phyloP scores from a whole-genome alignment of 306 rosid genomes.

The Chamaecrista fasciculata region DNA sequence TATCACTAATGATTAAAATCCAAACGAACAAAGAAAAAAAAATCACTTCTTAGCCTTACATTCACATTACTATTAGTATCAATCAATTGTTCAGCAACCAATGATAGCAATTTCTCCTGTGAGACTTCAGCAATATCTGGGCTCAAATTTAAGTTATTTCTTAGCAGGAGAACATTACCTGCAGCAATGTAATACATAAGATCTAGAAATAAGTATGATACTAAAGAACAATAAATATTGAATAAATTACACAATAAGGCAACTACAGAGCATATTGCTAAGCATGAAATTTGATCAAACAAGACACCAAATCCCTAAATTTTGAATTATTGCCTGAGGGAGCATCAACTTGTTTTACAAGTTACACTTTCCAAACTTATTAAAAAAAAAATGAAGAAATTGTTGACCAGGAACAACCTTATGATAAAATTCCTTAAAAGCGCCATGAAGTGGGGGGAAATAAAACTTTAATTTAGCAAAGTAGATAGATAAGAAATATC shows the following conservation, averaged over 20 bases:
- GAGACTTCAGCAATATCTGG: constrained; percentile 81
- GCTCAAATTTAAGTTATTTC: constrained; percentile 72
- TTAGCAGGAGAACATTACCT: constrained; percentile 86
- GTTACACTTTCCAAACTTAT: background rate
- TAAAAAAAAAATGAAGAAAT: constrained; percentile 3
- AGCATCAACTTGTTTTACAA: background rate
- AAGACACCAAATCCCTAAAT: background rate
- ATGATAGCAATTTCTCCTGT: constrained; percentile 84
- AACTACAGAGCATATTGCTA: background rate
- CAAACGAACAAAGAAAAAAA: background rate
- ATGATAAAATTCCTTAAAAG: background rate
- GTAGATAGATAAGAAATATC: background rate
- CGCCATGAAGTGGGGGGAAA: background rate
- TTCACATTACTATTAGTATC: constrained; percentile 77
- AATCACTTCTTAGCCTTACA: constrained; percentile 46
- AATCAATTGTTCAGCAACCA: constrained; percentile 80
- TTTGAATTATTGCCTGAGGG: background rate
- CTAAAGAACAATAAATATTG: constrained; percentile 4
- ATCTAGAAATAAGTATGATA: background rate
- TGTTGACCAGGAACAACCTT: constrained; percentile 12
- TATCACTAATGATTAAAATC: background rate
- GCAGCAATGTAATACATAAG: constrained; percentile 33
- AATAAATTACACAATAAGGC: constrained; percentile 9
- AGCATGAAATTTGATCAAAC: constrained; percentile 8
- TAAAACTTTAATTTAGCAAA: background rate